Percentiles rank a stretch among this genome's conserved stretches.
phyloP scores from a whole-genome alignment of 805 yeast species.

The Teunomyces cretensis region DNA sequence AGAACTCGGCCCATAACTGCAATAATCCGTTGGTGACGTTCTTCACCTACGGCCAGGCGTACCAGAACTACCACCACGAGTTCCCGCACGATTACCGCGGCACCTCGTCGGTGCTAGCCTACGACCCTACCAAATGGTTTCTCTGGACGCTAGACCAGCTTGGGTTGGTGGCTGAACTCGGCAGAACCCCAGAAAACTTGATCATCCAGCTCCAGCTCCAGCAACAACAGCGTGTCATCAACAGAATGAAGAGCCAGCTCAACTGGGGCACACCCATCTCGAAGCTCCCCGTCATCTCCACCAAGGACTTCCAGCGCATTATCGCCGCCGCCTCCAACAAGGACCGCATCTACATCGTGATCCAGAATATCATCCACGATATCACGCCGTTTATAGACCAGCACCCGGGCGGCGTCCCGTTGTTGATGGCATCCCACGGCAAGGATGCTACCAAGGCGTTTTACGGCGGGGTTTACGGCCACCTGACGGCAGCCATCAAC shows the following conservation, averaged over 20 bases:
- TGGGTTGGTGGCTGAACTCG: conserved; percentile 58
- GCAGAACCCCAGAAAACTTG: conserved; percentile 65
- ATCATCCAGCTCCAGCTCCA: conserved; percentile 54
- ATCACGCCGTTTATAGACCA: conserved; percentile 86
- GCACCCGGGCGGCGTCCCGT: conserved; percentile 90
- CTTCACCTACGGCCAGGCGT: conserved; percentile 85
- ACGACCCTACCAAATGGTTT: conserved; percentile 86
- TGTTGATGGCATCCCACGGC: conserved; percentile 79
- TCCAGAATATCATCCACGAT: conserved; percentile 91
- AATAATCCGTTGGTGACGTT: conserved; percentile 53
- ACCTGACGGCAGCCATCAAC: conserved; percentile 91
- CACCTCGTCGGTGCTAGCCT: conserved; percentile 67
- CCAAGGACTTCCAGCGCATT: conserved; percentile 44
- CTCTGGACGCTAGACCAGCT: conserved; percentile 51
- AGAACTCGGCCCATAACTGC: conserved; percentile 73
- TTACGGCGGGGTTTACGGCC: conserved; percentile 92
- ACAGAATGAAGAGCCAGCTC: conserved; percentile 69
- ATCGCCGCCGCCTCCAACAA: conserved; percentile 35
- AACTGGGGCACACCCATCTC: conserved; percentile 96
- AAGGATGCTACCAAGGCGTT: conserved; percentile 93
- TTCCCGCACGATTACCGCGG: conserved; percentile 88
- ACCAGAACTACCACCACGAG: conserved; percentile 93
- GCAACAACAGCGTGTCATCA: conserved; percentile 80
- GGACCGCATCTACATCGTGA: conserved; percentile 68
- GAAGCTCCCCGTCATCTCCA: conserved; percentile 66